A percentile compares a stretch with the other conserved stretches of the same genome.
phyloP scores from a whole-genome alignment of 2,329 filamentous ascomycete genomes.

The Penicillium olsonii region DNA sequence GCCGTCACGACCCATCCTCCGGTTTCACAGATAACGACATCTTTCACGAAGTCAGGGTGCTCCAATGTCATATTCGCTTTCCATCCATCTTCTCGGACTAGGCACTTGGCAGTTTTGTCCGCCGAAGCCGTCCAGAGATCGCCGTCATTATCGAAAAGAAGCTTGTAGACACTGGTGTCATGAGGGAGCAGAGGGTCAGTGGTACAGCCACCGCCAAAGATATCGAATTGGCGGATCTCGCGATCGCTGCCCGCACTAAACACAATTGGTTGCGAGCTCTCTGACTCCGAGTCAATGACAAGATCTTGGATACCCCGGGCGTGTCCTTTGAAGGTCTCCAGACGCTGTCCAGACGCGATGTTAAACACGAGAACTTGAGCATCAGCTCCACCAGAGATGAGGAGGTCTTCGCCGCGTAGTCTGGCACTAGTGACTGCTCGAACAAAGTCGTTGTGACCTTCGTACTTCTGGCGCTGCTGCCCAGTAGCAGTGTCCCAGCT shows the following conservation, averaged over 20 bases:
- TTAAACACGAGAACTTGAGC: conserved; percentile 86
- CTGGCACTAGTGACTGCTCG: conserved; percentile 71
- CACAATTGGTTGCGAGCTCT: conserved; percentile 52
- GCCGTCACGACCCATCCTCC: conserved; percentile 82
- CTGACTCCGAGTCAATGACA: conserved; percentile 65
- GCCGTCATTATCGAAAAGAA: conserved; percentile 70
- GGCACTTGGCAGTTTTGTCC: conserved; percentile 82
- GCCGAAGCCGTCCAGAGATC: conserved; percentile 93
- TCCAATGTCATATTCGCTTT: conserved; percentile 68
- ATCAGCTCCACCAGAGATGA: conserved; percentile 77
- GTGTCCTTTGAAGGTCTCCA: conserved; percentile 78
- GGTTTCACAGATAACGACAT: conserved; percentile 68
- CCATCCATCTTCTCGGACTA: conserved; percentile 70
- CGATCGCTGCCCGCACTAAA: conserved; percentile 81
- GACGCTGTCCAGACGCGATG: conserved; percentile 62
- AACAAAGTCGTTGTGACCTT: conserved; percentile 87
- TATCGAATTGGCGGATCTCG: conserved; percentile 68
- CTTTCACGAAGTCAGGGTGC: conserved; percentile 89
- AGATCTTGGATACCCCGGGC: conserved; percentile 78
- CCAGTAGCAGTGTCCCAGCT: conserved; percentile 71
- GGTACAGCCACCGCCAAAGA: conserved; percentile 44
- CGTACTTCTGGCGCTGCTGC: conserved; percentile 60
- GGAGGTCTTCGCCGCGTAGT: conserved; percentile 61
- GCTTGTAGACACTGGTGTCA: conserved; percentile 84
- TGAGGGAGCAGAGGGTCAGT: conserved; percentile 71